Evolutionary conservation across 2,329 filamentous ascomycete genomes (phyloP).

Genomic region (Hypoxylon sp.): DNA sequence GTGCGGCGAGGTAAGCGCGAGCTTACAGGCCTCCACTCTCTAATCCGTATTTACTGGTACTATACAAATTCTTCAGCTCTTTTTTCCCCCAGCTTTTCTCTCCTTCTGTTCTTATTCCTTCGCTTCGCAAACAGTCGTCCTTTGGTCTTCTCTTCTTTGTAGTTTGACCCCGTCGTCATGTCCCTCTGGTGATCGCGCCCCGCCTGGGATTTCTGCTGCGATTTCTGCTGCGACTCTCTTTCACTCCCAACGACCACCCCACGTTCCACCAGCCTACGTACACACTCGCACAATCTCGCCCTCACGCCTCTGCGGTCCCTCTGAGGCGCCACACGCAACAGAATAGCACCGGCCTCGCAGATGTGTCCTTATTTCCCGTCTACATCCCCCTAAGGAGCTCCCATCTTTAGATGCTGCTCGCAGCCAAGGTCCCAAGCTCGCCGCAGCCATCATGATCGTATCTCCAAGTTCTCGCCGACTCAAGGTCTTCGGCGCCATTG

Average conservation of each 20-base stretch:
- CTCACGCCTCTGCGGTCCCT: too few relatives aligned
- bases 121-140: neutral
- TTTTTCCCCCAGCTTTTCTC: neutral
- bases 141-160: neutral
- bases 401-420: slow-evolving; percentile 15
- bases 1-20: slow-evolving; percentile 16
- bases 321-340: neutral
- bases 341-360: neutral
- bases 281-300: too few relatives aligned
- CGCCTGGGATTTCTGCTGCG: slow-evolving; percentile 16
- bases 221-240: too few relatives aligned
- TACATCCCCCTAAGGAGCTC: slow-evolving; percentile 5
- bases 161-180: slow-evolving; percentile 20
- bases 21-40: slow-evolving; percentile 8
- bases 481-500: slow-evolving; percentile 40
- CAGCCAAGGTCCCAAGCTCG: neutral
- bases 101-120: slow-evolving; percentile 4
- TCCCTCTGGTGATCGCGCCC: slow-evolving; percentile 14
- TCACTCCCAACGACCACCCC: too few relatives aligned
- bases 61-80: neutral
- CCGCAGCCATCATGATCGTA: slow-evolving; percentile 39
- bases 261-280: too few relatives aligned
- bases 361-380: slow-evolving; percentile 17
- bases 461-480: slow-evolving; percentile 43
- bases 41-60: slow-evolving; percentile 1